Evolutionary conservation across 1,284 basidiomycete genomes (phyloP), one percentile per base, ranked within the genome.

Genomic region (Malassezia globosa): DNA sequence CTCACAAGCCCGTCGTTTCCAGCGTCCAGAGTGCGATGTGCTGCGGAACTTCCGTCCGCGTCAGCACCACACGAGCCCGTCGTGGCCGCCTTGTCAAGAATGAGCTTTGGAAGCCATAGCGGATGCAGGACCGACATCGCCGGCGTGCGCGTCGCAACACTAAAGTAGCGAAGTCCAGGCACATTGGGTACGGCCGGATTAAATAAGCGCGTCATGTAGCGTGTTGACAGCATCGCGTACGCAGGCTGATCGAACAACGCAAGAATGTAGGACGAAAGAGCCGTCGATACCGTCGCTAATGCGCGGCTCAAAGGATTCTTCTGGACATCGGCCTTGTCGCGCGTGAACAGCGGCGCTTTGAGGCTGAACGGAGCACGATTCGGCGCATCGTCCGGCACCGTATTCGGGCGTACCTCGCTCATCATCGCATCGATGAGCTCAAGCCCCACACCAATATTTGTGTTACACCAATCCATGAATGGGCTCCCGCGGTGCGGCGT

Each of bases 401-500:
- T 22, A n/a, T 34, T 46, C 16, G 38, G 57, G 42, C 14, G 42
- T 38, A n/a, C 53, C 25, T 40, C 29, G 25, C 54, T 44, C 29
- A 69, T 58, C 18, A 59, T 59, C 33, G 58, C 48, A 33, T 70
- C 66, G 43, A 69, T 62, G 38, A 59, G 59, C 18, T 67, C 67
- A 37, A 64, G 61, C 24, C 67, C 67, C 11, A 66, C 60, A 8
- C 67, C 67, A 21, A 70, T 64, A 47, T 70, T 70, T 42, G 66
- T 61, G 26, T 70, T 70, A 75, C 92, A 96, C 92, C 92, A 97
- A 73, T 96, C 89, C 94, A 97, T 97, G 72, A 97, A 96, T 0
- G 92, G 89, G 61, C 85, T 89, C 22, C 92, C 92, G 22, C 85
- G 80, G 72, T 99, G 94, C 14, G 94, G 94, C 0, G 94, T 96